Conservation (phyloP, 768 basidiomycete species). For the Kwoniella heveanensis region DNA sequence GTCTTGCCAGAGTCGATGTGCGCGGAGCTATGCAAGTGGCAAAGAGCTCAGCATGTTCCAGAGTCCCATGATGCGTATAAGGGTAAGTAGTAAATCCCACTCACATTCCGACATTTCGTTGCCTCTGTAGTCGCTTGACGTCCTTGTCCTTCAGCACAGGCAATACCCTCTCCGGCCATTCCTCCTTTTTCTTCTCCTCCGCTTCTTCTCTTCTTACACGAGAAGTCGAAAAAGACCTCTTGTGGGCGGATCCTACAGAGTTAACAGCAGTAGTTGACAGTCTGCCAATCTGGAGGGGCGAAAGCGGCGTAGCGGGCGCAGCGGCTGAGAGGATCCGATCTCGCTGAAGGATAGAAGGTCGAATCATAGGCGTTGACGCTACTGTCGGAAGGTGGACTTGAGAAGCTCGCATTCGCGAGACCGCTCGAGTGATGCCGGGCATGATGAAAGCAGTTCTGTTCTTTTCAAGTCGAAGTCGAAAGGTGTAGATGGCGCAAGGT, state of each 20-base stretch:
- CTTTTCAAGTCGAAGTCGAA: too few relatives aligned
- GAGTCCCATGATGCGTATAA: too few relatives aligned
- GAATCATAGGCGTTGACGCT: slow-evolving; percentile 5
- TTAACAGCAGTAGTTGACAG: not conserved
- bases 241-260: not conserved
- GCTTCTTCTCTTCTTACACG: slow-evolving; percentile 33
- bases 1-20: slow-evolving; percentile 85
- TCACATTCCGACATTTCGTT: slow-evolving; percentile 89
- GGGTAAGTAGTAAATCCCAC: slow-evolving; percentile 17
- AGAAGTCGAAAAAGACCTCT: slow-evolving; percentile 31
- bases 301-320: not conserved
- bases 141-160: slow-evolving; percentile 65
- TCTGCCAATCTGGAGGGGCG: slow-evolving; percentile 1
- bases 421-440: slow-evolving; percentile 11
- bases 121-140: slow-evolving; percentile 65
- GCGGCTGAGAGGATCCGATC: slow-evolving; percentile 17
- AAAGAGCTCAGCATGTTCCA: not conserved
- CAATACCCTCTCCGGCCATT: slow-evolving; percentile 53
- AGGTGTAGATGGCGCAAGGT: too few relatives aligned
- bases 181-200: slow-evolving; percentile 28
- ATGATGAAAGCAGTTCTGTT: not conserved
- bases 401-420: slow-evolving; percentile 11
- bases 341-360: slow-evolving; percentile 16
- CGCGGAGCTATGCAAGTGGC: slow-evolving; percentile 37
- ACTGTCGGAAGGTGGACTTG: not conserved